These are phyloP conservation scores for Colletotrichum sp. DNA, from an alignment of 2,329 filamentous ascomycete species.

Conservation along the genomic window DNA sequence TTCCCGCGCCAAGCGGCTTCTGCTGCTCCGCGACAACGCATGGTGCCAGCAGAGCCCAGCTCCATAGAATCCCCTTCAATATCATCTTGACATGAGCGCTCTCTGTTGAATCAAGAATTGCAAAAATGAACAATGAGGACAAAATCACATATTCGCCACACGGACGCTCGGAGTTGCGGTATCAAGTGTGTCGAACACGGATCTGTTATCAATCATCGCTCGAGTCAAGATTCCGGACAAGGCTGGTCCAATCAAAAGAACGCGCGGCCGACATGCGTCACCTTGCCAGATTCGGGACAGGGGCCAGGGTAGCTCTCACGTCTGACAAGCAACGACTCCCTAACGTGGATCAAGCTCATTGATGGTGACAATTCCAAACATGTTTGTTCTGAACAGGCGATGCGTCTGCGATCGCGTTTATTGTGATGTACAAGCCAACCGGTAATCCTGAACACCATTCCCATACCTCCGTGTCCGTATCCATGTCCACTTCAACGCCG, in stretches of 20 bases:
- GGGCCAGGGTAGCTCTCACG: not conserved
- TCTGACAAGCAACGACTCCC: not conserved
- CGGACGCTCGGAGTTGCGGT: not conserved
- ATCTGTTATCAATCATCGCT: conserved; percentile 3
- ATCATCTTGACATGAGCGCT: not conserved
- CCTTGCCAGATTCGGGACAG: conserved; percentile 7
- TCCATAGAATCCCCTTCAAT: not conserved
- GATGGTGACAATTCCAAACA: not conserved
- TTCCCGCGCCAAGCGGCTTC: not conserved
- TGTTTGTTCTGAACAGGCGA: not conserved
- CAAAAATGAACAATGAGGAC: too few species aligned
- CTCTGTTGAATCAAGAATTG: not conserved
- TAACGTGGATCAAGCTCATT: not conserved
- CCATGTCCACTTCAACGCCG: not conserved
- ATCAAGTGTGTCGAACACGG: not conserved
- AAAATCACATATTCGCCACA: not conserved
- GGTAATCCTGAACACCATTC: not conserved
- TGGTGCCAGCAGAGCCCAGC: not conserved
- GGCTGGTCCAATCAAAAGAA: conserved; percentile 14
- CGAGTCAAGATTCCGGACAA: conserved; percentile 4
- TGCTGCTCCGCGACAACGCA: not conserved
- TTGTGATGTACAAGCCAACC: conserved; percentile 10
- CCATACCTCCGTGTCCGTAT: not conserved
- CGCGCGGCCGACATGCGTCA: conserved; percentile 15
- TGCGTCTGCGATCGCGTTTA: not conserved